Base-by-base conservation (phyloP, 768 basidiomycete genomes). In the Leccinum broughii region DNA sequence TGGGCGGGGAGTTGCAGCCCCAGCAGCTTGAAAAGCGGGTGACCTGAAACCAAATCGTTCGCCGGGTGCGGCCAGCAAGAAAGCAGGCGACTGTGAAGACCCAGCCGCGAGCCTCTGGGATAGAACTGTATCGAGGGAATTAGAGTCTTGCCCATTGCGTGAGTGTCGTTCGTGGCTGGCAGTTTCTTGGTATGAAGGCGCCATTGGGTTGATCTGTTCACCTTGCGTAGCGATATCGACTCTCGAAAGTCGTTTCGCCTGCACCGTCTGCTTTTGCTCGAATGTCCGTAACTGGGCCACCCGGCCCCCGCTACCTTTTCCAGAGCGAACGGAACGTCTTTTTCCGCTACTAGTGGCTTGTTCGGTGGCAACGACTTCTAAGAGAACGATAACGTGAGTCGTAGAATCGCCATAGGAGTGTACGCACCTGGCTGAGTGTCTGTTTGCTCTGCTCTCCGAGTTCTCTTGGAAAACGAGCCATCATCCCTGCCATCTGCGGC, bases 151-250 rank as follows among this genome's bases (percentile, higher is more conserved):
- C 9, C 15, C 14, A 13, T 1, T 3, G 39, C 11, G 4, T 10
- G 26, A 52, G 26, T 15, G 39, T 41, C n/a, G 0, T 34, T 32
- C 14, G 6, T 17, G 44, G n/a, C 44, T 11, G 4, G 44, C 11
- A 15, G 49, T 14, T 17, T 24, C 26, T 24, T 51, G 49, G 14
- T 17, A 49, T 5, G 54, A 35, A 2, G 51, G 57, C 5, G 55
- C 62, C 62, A 62, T 62, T 2, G 55, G 58, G n/a, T 62, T 62
- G 13, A 59, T n/a, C 4, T 22, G 17, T 22, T 60, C 11, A 2
- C 46, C 44, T 39, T 59, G 39, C 4, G 24, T 56, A 17, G 58
- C 51, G 2, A 53, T 20, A 37, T 62, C 34, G 3, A 59, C 20
- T 28, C 37, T 54, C 10, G 49, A 51, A n/a, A 17, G 14, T 10